Conservation (phyloP, 2,329 filamentous ascomycete genomes). For the Ceratocystiopsis brevicomis region DNA sequence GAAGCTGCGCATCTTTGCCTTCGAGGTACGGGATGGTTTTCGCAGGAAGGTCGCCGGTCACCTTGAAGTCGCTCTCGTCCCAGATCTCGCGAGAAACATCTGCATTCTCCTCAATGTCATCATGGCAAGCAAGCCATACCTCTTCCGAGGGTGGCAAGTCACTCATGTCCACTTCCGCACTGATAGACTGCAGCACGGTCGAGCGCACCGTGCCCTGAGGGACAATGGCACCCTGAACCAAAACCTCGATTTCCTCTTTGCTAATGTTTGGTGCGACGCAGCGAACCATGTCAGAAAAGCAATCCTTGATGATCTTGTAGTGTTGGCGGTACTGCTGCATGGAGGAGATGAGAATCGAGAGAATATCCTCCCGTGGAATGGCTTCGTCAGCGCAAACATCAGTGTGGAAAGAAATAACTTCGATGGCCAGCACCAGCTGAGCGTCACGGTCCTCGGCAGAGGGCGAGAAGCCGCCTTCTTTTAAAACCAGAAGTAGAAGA, state of each 20-base stretch:
- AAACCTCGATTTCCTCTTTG: conserved; percentile 48
- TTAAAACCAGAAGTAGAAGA: conserved; percentile 59
- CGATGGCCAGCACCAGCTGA: conserved; percentile 73
- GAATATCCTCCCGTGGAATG: conserved; percentile 56
- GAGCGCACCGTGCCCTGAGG: conserved; percentile 63
- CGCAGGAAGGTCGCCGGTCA: conserved; percentile 44
- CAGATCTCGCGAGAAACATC: conserved; percentile 76
- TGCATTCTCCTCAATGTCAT: conserved; percentile 72
- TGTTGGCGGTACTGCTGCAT: conserved; percentile 86
- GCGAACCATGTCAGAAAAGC: conserved; percentile 67
- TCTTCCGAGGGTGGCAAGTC: conserved; percentile 74
- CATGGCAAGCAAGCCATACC: conserved; percentile 85
- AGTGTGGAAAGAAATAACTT: conserved; percentile 79
- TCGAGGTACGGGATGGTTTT: conserved; percentile 63
- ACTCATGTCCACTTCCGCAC: conserved; percentile 77
- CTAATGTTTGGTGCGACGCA: conserved; percentile 69
- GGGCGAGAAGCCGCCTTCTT: conserved; percentile 57
- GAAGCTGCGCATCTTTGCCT: conserved; percentile 61
- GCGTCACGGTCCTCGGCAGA: conserved; percentile 66
- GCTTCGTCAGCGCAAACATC: conserved; percentile 55
- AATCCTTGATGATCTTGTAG: conserved; percentile 89
- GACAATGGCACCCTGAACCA: conserved; percentile 65
- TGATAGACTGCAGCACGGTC: conserved; percentile 74
- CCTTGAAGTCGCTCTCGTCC: conserved; percentile 73
- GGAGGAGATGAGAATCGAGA: conserved; percentile 53